phyloP scores from a whole-genome alignment of 2,329 filamentous ascomycete genomes.

The Diaporthe vexans region DNA sequence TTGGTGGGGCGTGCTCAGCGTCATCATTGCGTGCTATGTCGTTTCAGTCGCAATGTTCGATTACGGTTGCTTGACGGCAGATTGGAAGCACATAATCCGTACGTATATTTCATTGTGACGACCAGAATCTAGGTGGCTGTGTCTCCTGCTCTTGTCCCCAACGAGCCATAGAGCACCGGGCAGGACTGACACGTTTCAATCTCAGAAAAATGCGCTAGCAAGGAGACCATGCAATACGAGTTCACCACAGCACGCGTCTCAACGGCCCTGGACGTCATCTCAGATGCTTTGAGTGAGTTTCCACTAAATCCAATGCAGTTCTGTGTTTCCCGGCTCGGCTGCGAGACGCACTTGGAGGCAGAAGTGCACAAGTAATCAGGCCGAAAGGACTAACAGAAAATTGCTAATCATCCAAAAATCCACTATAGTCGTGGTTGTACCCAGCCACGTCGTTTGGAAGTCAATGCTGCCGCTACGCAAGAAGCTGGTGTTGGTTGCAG shows the following conservation, averaged over 20 bases:
- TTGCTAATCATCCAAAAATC: neutral
- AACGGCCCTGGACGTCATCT: neutral
- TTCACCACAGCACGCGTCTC: neutral
- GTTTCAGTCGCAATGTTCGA: conserved; percentile 6
- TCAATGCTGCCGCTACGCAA: conserved; percentile 3
- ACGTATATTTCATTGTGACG: neutral
- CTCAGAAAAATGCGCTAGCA: neutral
- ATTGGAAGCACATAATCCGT: conserved; percentile 1
- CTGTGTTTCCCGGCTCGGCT: neutral
- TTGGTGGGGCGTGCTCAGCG: neutral
- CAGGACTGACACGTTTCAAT: neutral
- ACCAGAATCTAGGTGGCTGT: too few relatives aligned
- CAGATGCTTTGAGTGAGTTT: neutral
- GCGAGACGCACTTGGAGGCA: neutral
- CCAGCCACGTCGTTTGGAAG: neutral
- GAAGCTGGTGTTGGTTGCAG: neutral
- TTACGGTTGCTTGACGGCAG: neutral
- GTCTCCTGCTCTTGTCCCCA: neutral
- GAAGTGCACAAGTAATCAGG: too few relatives aligned
- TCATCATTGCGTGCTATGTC: neutral
- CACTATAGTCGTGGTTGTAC: neutral
- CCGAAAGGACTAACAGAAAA: neutral
- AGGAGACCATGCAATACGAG: neutral
- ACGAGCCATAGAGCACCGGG: neutral
- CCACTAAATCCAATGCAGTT: too few relatives aligned